These are phyloP conservation scores for Tuber microsphaerosporum DNA, from an alignment of 495 filamentous ascomycete species.

Conservation along the genomic window DNA sequence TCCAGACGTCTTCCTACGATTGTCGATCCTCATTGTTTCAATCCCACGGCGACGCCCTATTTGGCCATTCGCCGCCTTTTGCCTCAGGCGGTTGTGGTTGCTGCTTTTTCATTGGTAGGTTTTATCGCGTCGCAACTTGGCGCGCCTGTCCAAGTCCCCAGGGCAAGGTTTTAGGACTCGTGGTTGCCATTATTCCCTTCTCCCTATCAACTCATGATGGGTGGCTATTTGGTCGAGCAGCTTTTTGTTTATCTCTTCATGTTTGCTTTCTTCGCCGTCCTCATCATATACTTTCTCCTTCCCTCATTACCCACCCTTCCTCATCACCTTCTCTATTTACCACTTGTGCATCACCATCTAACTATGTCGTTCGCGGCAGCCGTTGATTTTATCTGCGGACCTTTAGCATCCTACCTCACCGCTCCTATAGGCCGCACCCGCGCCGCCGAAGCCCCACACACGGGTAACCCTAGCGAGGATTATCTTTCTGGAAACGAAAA, in stretches of 20 bases:
- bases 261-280: not conserved
- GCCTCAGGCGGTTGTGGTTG: not conserved
- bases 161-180: not conserved
- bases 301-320: not conserved
- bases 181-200: not conserved
- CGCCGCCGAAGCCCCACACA: not conserved
- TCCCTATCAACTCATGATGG: not conserved
- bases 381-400: not conserved
- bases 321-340: not conserved
- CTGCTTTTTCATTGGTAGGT: not conserved
- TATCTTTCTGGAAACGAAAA: not conserved
- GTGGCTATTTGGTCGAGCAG: not conserved
- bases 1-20: not conserved
- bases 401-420: not conserved
- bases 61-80: not conserved
- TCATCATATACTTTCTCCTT: not conserved
- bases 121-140: not conserved
- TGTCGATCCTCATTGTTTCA: not conserved
- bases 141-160: not conserved
- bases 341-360: not conserved
- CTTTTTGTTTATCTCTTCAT: not conserved
- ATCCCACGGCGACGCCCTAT: not conserved
- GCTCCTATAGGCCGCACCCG: not conserved
- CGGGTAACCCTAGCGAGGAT: not conserved
- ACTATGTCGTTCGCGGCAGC: not conserved